Evolutionary conservation across 371 early-diverging fungal species (phyloP).

Genomic region (Mortierella sp.): DNA sequence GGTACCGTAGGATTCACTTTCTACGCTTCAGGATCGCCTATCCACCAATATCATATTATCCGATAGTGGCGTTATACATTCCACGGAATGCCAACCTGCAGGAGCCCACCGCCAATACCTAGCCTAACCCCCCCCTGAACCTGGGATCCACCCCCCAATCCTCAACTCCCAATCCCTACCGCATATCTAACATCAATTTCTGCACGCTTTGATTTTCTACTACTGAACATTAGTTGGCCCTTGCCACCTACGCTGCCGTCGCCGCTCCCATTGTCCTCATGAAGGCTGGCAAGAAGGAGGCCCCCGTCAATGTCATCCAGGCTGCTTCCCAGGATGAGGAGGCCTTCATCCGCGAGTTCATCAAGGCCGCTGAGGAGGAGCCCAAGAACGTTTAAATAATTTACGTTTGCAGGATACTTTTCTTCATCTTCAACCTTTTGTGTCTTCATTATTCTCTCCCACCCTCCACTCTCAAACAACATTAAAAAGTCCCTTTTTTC

Average conservation of each 20-base stretch:
- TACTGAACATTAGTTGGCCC: slow-evolving; percentile 40
- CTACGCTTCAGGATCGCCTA: no score
- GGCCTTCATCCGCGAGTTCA: slow-evolving; percentile 59
- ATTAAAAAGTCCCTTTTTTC: not conserved
- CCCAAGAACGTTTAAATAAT: slow-evolving; percentile 54
- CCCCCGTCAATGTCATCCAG: slow-evolving; percentile 39
- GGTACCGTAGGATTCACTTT: no score
- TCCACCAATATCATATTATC: no score
- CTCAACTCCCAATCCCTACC: no score
- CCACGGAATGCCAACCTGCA: no score
- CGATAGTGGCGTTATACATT: no score
- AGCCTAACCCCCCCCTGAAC: no score
- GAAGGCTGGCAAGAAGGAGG: slow-evolving; percentile 47
- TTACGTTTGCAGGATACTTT: no score
- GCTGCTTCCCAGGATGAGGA: slow-evolving; percentile 59
- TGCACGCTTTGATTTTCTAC: not conserved
- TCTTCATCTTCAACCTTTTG: not conserved
- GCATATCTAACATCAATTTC: not conserved
- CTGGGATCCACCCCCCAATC: no score
- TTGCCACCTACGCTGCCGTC: slow-evolving; percentile 55
- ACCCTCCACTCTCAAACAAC: slow-evolving; percentile 13
- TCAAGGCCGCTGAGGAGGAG: slow-evolving; percentile 58
- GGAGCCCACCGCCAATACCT: no score
- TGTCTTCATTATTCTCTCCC: no score
- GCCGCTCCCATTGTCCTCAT: slow-evolving; percentile 38